Evolutionary conservation across 2,329 filamentous ascomycete species (phyloP).

Genomic region (Pseudogymnoascus sp.): DNA sequence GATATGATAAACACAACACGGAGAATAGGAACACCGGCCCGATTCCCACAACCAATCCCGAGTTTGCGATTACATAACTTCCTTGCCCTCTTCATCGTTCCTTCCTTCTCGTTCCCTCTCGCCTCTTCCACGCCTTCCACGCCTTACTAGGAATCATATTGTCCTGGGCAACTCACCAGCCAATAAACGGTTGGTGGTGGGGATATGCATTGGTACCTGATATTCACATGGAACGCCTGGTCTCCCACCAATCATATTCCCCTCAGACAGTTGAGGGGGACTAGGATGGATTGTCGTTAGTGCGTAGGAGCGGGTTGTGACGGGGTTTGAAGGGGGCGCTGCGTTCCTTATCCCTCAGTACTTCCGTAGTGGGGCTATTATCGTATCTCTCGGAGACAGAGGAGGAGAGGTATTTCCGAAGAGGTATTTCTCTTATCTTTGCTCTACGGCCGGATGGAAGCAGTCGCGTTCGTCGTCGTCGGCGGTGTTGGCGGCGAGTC

Average conservation of each 20-base stretch:
- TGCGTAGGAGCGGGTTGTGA: not conserved
- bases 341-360: no score
- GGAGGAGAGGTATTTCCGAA: no score
- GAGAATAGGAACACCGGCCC: no score
- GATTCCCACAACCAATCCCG: no score
- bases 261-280: not conserved
- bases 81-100: no score
- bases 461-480: no score
- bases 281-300: not conserved
- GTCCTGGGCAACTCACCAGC: no score
- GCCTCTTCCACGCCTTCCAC: not conserved
- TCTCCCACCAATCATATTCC: no score
- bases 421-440: not conserved
- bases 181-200: no score
- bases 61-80: no score
- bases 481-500: not conserved
- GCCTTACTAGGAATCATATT: no score
- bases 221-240: not conserved
- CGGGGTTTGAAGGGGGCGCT: not conserved
- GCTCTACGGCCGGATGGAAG: not conserved
- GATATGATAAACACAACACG: no score
- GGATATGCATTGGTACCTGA: not conserved
- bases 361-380: not conserved
- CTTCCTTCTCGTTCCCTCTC: not conserved
- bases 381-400: not conserved